Evolutionary conservation across 2,329 filamentous ascomycete species (phyloP), one percentile per base, ranked within the genome.

Genomic region (Plenodomus tracheiphilus): DNA sequence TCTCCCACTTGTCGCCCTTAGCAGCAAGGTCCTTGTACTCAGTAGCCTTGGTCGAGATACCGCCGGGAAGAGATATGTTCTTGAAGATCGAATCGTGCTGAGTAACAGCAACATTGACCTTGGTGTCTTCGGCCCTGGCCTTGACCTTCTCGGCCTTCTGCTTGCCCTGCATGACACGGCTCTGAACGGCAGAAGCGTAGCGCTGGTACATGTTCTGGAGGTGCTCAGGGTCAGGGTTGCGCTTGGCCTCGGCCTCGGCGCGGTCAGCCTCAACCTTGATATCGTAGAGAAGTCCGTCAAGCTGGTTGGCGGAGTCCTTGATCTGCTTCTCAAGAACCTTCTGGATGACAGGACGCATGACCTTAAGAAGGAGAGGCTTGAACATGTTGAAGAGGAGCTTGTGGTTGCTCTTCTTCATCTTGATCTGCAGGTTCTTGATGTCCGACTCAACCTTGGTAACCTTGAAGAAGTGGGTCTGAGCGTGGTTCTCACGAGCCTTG

Each of bases 1-100:
- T 95, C 79, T 96, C 88, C 94, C 94, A 99, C 73, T 85, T 87
- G 47, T 96, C 89, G 43, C 94, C 94, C 83, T 94, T 91, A 59
- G 79, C 80, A 8, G 93, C 90, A 49, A 96, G 81, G 18, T 97
- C 85, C 77, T 85, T 90, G 81, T 95, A 97, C 74, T 96, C 91
- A 19, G 90, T 95, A 9, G 93, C 92, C 83, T 96, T 97, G 77
- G 85, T 86, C 61, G 89, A 94, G 71, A 97, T 93, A 46, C 91
- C 92, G 25, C 89, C 89, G 20, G 92, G 91, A 5, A 99, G 81
- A 48, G 86, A 81, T 68, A 99, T 86, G 69, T 93, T 79, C 66
- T 90, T 88, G 86, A 99, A 96, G 58, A 97, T 90, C 58, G 89
- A 92, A 68, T 97, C 90, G 60, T 96, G 84, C 75, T 91, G 85